Percentiles rank a stretch among this genome's conserved stretches.
Evolutionary conservation across 805 yeast species (phyloP).

Genomic region (Zygosaccharomyces pseudorouxii): DNA sequence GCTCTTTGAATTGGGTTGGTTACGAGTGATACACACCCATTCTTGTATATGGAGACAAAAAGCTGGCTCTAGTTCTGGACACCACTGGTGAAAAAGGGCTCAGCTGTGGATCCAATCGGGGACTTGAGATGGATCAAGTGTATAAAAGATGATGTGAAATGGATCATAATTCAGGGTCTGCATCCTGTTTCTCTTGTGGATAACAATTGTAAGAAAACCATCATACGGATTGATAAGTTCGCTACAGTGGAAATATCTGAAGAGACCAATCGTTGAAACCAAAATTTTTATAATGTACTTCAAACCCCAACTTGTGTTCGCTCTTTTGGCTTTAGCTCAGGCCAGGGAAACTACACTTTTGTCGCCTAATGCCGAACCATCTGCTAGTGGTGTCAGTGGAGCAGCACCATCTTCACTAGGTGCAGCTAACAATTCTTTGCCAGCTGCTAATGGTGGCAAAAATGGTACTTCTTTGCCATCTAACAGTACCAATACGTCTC

Average conservation of each 20-base stretch:
- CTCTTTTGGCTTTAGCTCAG: conserved; percentile 2
- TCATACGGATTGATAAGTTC: background rate
- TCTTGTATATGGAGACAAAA: background rate
- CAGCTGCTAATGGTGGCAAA: background rate
- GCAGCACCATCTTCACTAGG: conserved; percentile 1
- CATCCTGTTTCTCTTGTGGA: background rate
- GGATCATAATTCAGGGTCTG: background rate
- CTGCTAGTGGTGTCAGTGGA: background rate
- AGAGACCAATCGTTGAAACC: background rate
- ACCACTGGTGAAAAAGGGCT: background rate
- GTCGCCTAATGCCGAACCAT: background rate
- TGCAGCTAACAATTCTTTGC: background rate
- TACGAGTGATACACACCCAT: background rate
- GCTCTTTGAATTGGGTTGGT: background rate
- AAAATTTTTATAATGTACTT: background rate
- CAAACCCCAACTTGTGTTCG: conserved; percentile 2
- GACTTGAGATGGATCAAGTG: background rate
- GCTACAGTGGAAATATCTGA: background rate
- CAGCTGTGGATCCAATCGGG: background rate
- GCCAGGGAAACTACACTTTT: background rate
- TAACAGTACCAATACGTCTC: background rate
- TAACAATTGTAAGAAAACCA: background rate
- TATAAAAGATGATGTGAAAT: background rate
- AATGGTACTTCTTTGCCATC: background rate
- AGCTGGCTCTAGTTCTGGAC: background rate